Evolutionary conservation across 768 basidiomycete species (phyloP).

Genomic region (Porphyrellus cyaneotinctus): DNA sequence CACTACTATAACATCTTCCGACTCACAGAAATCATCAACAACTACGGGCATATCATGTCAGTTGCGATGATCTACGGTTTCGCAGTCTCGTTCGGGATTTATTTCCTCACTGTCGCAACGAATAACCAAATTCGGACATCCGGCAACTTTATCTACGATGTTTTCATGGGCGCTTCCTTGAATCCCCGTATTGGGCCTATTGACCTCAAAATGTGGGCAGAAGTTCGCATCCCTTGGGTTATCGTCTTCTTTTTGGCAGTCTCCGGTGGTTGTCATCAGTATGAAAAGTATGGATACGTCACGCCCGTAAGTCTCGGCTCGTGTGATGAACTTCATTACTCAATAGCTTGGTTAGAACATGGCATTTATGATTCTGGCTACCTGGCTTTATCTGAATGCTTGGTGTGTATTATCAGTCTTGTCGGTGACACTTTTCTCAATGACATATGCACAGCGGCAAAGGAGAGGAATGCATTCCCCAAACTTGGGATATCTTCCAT

Average conservation of each 20-base stretch:
- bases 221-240: slow-evolving; percentile 96
- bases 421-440: not conserved
- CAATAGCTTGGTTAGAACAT: slow-evolving; percentile 61
- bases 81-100: slow-evolving; percentile 72
- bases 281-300: slow-evolving; percentile 86
- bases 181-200: slow-evolving; percentile 91
- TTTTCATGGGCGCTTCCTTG: slow-evolving; percentile 93
- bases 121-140: slow-evolving; percentile 89
- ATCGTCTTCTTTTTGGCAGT: slow-evolving; percentile 91
- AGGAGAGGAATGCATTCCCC: slow-evolving; percentile 91
- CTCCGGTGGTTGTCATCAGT: slow-evolving; percentile 93
- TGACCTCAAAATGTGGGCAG: slow-evolving; percentile 98
- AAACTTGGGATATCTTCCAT: slow-evolving; percentile 99
- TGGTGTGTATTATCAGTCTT: slow-evolving; percentile 47
- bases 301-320: slow-evolving; percentile 61
- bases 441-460: slow-evolving; percentile 54
- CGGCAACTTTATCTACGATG: slow-evolving; percentile 91
- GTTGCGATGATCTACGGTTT: slow-evolving; percentile 94
- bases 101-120: slow-evolving; percentile 70
- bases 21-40: slow-evolving; percentile 91
- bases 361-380: slow-evolving; percentile 94
- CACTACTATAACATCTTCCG: slow-evolving; percentile 83
- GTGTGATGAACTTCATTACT: not conserved
- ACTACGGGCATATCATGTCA: slow-evolving; percentile 94
- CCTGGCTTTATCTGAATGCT: slow-evolving; percentile 94